Base-by-base conservation (phyloP, 306 rosid genomes). In the Astragalus glycyphyllos region DNA sequence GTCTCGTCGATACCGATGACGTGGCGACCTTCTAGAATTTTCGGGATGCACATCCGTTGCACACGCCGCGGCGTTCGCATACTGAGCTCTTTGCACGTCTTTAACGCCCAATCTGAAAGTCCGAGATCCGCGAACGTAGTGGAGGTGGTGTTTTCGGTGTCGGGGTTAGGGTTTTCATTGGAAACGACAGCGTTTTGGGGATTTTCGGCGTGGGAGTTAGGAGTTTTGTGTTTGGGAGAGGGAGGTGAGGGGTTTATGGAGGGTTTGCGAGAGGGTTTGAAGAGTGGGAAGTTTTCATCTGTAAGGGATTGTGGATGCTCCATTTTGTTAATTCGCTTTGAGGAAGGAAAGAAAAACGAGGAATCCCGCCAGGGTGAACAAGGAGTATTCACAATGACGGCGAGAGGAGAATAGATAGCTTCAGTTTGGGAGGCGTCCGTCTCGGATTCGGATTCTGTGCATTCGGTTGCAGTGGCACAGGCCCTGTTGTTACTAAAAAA, bases 1-100 rank as follows among this genome's bases (percentile, higher is more conserved):
- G 97, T 93, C 69, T 87, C 92, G 16, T 92, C 96, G 17, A 93
- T 78, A 42, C 97, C 98, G 0, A 93, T 69, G 8, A 94, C 96
- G 47, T 94, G 96, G 2, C 89, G 47, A 15, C 97, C 94, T 3
- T 71, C 92, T 4, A 94, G 84, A 34, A 90, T 83, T 48, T 74
- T 81, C 6, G 96, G 96, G 46, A 93, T 90, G 69, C 97, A 93
- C 48, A 69, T 77, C 3, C 81, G 17, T 41, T 93, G 97, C 29
- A 94, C 96, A 9, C 73, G 78, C 5, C 96, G 88, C 4, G 97
- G 97, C 31, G 68, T 78, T 45, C 57, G 71, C 88, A 93, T 83
- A 3, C 86, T 83, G 5, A 93, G 96, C 78, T 90, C 97, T 34
- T 73, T 63, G 86, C 96, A 82, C 0, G 96, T 90, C 54, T 61